Evolutionary conservation across 108 stramenopile species (phyloP), one percentile per base, ranked within the genome.

Genomic region (Cyclotella distinguenda): DNA sequence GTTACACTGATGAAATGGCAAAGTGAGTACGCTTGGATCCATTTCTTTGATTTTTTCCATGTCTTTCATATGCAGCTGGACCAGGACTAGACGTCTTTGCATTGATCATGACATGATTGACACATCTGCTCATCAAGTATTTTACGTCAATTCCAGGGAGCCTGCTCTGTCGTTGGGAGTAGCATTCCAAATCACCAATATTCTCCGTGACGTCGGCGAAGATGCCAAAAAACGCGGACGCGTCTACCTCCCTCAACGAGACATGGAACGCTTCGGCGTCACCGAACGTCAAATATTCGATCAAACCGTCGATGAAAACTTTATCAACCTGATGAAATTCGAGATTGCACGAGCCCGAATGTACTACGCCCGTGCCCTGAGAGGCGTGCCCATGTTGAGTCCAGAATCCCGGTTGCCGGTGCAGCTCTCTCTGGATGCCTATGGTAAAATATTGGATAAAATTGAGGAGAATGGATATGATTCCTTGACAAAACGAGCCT

Each of bases 131-230:
- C n/a, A n/a, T n/a, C n/a, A n/a, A n/a, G n/a, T n/a, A n/a, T n/a
- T n/a, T n/a, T n/a, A n/a, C n/a, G n/a, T 27, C 15, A 32, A 11
- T 30, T 30, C 35, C 68, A 91, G 88, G 77, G 90, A 94, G 62
- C 97, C 96, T 4, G 96, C 96, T 8, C 84, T 98, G 16, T 89
- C 92, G 6, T 77, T 99, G 22, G 98, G 97, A n/a, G 95, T 97
- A 32, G 98, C 96, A 44, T 91, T 99, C 69, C 98, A 99, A 85
- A 75, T 99, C 57, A 99, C 98, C 57, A 99, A 99, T 73, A 99
- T 99, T 52, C 84, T 99, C 5, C 87, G 98, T 8, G 97, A 97
- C 60, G 96, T 99, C 5, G 98, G 98, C 15, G 98, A 99, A 76
- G 98, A 99, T 70, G 90, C 95, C 3, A 82, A 70, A 23, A 78